Evolutionary conservation across 257 asterid species (phyloP), one percentile per base, ranked within the genome.

Genomic region (Sherardia arvensis): DNA sequence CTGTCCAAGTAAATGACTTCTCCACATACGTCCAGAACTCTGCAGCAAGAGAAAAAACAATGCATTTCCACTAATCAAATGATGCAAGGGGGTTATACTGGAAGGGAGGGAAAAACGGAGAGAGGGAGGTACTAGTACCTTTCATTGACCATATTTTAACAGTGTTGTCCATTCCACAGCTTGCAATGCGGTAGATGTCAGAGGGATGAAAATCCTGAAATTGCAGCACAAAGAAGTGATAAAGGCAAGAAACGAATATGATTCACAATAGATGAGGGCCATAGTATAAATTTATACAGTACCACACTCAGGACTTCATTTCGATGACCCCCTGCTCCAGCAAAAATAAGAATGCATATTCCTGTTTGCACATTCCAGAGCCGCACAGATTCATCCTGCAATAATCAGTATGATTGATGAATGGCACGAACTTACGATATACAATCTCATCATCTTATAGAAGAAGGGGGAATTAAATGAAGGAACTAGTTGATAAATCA

Each of bases 241-340:
- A 22, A 11, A 51, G 32, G 26, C 56, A 36, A 36, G 38, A 59
- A 66, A 34, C 22, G 34, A 30, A 27, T 32, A 58, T 22, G 10
- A 4, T n/a, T 11, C 33, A 33, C 45, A 29, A 36, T 7, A n/a
- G 2, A 45, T 22, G 51, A 38, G 32, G 68, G 47, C 6, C 5
- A 40, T 47, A 33, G 5, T 5, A 3, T 38, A 38, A 27, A 64
- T n/a, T 10, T 51, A 14, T 53, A 55, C 64, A 71, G 12, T 84
- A 93, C 99, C 90, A 93, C 97, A 73, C 99, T 93, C 64, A 93
- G 94, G 55, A 93, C 97, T 81, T 93, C 99, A 85, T 93, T 93
- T 56, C 96, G 97, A 76, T 93, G 99, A 70, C 99, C 99, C 55
- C 99, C 99, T 63, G 99, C 95, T 67, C 99, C 99, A 77, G 99